Evolutionary conservation across 495 filamentous ascomycete genomes (phyloP).

Genomic region (Apiosordaria backusii): DNA sequence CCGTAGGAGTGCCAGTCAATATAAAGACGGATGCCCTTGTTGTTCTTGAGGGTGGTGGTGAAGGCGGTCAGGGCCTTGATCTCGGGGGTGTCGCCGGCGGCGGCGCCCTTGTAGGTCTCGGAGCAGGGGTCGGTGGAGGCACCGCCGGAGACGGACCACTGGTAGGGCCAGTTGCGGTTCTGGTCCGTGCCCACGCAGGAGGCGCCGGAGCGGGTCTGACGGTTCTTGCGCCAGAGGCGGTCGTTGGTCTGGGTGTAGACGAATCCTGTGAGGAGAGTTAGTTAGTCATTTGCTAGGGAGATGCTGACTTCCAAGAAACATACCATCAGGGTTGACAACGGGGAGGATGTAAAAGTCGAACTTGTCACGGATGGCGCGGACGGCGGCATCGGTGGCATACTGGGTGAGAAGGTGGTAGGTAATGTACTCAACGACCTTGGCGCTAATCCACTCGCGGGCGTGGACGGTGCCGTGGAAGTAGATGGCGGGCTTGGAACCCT

Average conservation of each 20-base stretch:
- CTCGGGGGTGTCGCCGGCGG: constrained; percentile 49
- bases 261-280: constrained; percentile 44
- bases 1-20: constrained; percentile 61
- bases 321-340: constrained; percentile 61
- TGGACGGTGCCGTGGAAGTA: constrained; percentile 62
- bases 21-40: constrained; percentile 53
- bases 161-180: constrained; percentile 61
- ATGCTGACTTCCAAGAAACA: too few relatives aligned
- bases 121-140: constrained; percentile 52
- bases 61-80: constrained; percentile 42
- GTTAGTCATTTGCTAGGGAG: not conserved
- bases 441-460: constrained; percentile 62
- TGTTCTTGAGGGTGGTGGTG: constrained; percentile 35
- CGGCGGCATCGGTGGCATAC: constrained; percentile 41
- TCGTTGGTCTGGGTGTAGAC: constrained; percentile 57
- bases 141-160: constrained; percentile 49
- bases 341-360: constrained; percentile 64
- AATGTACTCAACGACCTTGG: constrained; percentile 52
- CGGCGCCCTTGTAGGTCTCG: constrained; percentile 52
- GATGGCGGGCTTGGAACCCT: constrained; percentile 54
- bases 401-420: constrained; percentile 50
- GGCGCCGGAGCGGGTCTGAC: constrained; percentile 41
- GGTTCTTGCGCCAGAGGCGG: constrained; percentile 64
- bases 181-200: constrained; percentile 57
- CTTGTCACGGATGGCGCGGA: constrained; percentile 49